phyloP scores from a whole-genome alignment of 352 stramenopile genomes.

The Globisporangium uncinulatum region DNA sequence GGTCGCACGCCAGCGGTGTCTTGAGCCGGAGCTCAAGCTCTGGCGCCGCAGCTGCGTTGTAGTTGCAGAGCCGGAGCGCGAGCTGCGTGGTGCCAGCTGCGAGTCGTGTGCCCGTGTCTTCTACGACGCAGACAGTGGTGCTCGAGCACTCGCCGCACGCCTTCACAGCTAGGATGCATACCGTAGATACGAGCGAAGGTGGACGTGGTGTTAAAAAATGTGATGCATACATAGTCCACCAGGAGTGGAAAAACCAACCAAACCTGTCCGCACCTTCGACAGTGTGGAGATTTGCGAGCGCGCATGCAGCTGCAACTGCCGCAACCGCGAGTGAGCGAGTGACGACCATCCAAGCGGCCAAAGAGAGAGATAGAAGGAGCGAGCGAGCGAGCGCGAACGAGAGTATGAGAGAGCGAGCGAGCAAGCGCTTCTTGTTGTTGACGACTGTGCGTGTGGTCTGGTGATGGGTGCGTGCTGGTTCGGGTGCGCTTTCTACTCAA shows the following conservation, averaged over 20 bases:
- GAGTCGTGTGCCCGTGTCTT: slow-evolving; percentile 28
- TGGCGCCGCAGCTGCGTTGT: slow-evolving; percentile 30
- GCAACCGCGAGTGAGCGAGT: slow-evolving; percentile 13
- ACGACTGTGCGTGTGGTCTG: too few relatives aligned
- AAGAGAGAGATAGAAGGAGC: too few relatives aligned
- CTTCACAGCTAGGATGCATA: slow-evolving; percentile 20
- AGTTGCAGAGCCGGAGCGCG: slow-evolving; percentile 66
- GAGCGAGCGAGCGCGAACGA: not conserved
- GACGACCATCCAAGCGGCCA: slow-evolving; percentile 1
- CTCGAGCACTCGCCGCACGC: slow-evolving; percentile 43
- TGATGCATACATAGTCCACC: not conserved
- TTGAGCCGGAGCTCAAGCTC: slow-evolving; percentile 39
- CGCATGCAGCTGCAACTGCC: not conserved
- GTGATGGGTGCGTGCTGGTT: too few relatives aligned
- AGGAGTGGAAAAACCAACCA: not conserved
- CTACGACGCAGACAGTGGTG: slow-evolving; percentile 51
- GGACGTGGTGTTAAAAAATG: not conserved
- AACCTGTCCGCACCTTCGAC: not conserved
- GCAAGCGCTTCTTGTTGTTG: too few relatives aligned
- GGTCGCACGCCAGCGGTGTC: slow-evolving; percentile 42
- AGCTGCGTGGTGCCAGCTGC: slow-evolving; percentile 34
- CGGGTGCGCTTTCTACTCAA: too few relatives aligned
- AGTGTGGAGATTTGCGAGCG: not conserved
- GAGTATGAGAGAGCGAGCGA: not conserved
- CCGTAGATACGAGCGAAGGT: not conserved